These are phyloP conservation scores for Schizosaccharomyces lindneri DNA, from an alignment of 805 yeast genomes.

Conservation along the genomic window DNA sequence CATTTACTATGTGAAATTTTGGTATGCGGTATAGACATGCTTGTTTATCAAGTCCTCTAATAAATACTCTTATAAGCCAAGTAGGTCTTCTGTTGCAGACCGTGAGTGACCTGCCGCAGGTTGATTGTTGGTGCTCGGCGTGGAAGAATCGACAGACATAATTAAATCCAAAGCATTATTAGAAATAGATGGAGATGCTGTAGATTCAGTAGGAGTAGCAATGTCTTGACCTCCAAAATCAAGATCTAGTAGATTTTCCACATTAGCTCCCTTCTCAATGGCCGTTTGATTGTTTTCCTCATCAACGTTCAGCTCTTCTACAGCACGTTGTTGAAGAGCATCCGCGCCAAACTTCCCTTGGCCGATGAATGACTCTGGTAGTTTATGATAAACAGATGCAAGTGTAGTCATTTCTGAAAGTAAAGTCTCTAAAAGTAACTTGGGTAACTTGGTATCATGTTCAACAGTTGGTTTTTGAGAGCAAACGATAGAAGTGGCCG, in stretches of 20 bases:
- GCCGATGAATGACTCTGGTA: slow-evolving; percentile 28
- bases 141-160: neutral
- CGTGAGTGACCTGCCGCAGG: neutral
- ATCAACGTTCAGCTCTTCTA: slow-evolving; percentile 61
- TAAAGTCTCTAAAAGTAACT: slow-evolving; percentile 47
- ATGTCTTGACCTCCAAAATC: slow-evolving; percentile 23
- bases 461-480: slow-evolving; percentile 38
- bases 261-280: slow-evolving; percentile 18
- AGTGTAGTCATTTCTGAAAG: slow-evolving; percentile 61
- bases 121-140: neutral
- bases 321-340: slow-evolving; percentile 21
- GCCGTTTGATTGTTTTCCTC: slow-evolving; percentile 24
- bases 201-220: neutral
- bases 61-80: neutral
- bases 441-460: slow-evolving; percentile 43
- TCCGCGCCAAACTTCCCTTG: slow-evolving; percentile 14
- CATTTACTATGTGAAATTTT: too few species aligned
- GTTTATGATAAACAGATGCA: slow-evolving; percentile 64
- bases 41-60: too few species aligned
- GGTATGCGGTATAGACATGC: too few species aligned
- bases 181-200: neutral
- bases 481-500: slow-evolving; percentile 27
- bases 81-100: neutral
- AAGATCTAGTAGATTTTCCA: slow-evolving; percentile 66
- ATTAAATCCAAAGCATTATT: neutral